Evolutionary conservation across 2,329 filamentous ascomycete species (phyloP).

Genomic region (Raffaelea albimanens): DNA sequence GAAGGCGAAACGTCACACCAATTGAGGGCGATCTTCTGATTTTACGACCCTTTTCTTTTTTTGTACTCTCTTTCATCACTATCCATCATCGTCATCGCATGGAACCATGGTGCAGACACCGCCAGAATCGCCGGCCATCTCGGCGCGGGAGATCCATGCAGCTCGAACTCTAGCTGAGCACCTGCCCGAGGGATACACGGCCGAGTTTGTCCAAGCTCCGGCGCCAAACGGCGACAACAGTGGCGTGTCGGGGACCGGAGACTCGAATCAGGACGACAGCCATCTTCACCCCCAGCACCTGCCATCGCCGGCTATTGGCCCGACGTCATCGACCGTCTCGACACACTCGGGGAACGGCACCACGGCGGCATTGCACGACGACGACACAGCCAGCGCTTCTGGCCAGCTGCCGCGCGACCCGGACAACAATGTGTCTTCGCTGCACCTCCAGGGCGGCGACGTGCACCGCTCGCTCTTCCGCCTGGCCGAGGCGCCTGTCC

Average conservation of each 20-base stretch:
- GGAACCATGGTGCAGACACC: conserved; percentile 9
- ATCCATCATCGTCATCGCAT: not conserved
- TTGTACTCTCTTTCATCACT: not conserved
- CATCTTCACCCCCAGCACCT: too few species aligned
- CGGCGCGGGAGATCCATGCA: conserved; percentile 6
- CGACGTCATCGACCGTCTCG: not conserved
- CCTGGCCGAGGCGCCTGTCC: conserved; percentile 47
- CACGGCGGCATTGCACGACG: not conserved
- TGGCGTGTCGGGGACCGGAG: too few species aligned
- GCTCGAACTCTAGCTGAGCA: conserved; percentile 21
- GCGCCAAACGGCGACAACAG: too few species aligned
- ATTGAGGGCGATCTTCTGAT: too few species aligned
- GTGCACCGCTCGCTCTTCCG: conserved; percentile 72
- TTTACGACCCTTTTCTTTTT: not conserved
- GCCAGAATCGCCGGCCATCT: conserved; percentile 1
- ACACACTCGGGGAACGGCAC: not conserved
- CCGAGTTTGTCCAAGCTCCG: conserved; percentile 17
- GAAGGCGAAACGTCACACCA: too few species aligned
- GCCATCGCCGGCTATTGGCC: too few species aligned
- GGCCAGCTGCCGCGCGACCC: conserved; percentile 11
- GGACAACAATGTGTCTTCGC: conserved; percentile 47
- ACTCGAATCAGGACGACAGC: too few species aligned
- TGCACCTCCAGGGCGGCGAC: conserved; percentile 65
- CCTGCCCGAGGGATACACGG: conserved; percentile 23
- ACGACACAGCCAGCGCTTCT: not conserved